Conservation (phyloP, 2,329 filamentous ascomycete species). For the Gaeumannomyces tritici region DNA sequence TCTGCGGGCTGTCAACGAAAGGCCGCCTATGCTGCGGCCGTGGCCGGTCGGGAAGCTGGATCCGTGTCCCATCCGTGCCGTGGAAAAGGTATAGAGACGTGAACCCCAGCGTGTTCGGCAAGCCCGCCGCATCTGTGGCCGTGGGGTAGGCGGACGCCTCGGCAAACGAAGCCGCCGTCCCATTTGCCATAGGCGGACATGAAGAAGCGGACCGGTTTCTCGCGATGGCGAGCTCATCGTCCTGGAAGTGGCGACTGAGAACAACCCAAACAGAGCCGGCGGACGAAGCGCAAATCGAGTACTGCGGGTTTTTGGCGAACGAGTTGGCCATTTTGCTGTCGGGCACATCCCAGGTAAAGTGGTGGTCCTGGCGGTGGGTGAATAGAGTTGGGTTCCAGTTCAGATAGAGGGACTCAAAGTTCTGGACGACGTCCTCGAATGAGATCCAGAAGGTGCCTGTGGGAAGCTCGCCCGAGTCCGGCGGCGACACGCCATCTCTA, state of each 20-base stretch:
- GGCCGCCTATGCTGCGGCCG: constrained; percentile 60
- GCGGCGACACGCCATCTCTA: constrained; percentile 10
- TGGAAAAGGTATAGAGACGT: constrained; percentile 81
- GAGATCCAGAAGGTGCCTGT: constrained; percentile 93
- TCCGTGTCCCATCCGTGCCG: constrained; percentile 47
- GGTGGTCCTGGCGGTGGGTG: constrained; percentile 70
- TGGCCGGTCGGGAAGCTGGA: constrained; percentile 57
- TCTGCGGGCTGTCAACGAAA: constrained; percentile 93
- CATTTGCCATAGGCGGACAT: background rate
- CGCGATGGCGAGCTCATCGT: constrained; percentile 49
- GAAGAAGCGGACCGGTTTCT: constrained; percentile 23
- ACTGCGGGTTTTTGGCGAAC: constrained; percentile 60
- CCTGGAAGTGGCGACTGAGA: constrained; percentile 76
- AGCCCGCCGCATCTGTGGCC: constrained; percentile 8
- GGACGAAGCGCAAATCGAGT: constrained; percentile 50
- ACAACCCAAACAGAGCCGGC: constrained; percentile 71
- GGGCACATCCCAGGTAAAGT: constrained; percentile 71
- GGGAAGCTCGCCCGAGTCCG: constrained; percentile 17
- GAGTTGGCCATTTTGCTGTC: constrained; percentile 38
- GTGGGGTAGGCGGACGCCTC: background rate
- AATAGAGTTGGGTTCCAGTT: constrained; percentile 95
- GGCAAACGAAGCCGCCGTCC: constrained; percentile 5
- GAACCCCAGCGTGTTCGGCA: constrained; percentile 58
- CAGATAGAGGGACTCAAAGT: constrained; percentile 92
- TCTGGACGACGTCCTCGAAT: constrained; percentile 75